These are phyloP conservation scores for Madurella fahalii DNA, from an alignment of 2,329 filamentous ascomycete genomes.

Conservation along the genomic window DNA sequence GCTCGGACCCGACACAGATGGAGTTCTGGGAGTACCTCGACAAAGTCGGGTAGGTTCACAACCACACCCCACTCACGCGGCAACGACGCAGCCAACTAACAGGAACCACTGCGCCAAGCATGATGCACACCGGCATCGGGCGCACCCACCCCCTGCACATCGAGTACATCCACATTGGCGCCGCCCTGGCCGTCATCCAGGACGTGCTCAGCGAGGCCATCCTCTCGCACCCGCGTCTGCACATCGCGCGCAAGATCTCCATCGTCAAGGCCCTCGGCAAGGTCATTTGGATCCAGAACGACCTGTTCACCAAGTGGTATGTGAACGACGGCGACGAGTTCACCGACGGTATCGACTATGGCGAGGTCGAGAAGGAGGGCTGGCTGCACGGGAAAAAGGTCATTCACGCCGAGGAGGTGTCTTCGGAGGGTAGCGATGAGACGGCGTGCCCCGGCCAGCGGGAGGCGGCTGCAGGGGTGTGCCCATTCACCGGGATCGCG, in stretches of 20 bases:
- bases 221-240: slow-evolving; percentile 64
- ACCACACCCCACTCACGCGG: not conserved
- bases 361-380: slow-evolving; percentile 57
- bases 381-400: slow-evolving; percentile 62
- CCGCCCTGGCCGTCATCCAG: slow-evolving; percentile 68
- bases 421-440: slow-evolving; percentile 11
- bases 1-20: slow-evolving; percentile 68
- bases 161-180: slow-evolving; percentile 76
- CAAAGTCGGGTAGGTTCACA: slow-evolving; percentile 64
- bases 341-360: slow-evolving; percentile 40
- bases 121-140: slow-evolving; percentile 78
- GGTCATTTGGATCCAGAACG: slow-evolving; percentile 85
- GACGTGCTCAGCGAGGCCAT: slow-evolving; percentile 75
- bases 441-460: not conserved
- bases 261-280: slow-evolving; percentile 74
- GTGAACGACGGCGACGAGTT: slow-evolving; percentile 65
- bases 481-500: slow-evolving; percentile 10
- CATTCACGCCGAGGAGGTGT: slow-evolving; percentile 19
- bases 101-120: slow-evolving; percentile 37
- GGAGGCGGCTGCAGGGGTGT: not conserved
- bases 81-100: not conserved
- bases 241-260: slow-evolving; percentile 64
- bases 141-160: slow-evolving; percentile 69
- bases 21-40: slow-evolving; percentile 82
- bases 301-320: slow-evolving; percentile 81